These are phyloP conservation scores for Aspergillus hancockii DNA, from an alignment of 495 filamentous ascomycete species.

Conservation along the genomic window DNA sequence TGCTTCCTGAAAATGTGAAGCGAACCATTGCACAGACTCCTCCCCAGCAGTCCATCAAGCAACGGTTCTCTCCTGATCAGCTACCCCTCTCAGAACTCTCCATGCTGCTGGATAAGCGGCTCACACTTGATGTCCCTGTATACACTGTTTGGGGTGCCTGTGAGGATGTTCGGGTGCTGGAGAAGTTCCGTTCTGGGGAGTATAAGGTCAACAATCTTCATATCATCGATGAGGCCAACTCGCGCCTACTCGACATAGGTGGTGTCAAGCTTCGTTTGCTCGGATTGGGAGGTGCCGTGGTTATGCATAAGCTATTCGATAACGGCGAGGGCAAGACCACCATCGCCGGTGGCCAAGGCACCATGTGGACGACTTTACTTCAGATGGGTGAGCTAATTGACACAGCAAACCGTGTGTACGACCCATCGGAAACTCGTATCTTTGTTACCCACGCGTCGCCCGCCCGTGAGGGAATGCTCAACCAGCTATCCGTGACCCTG, in stretches of 20 bases:
- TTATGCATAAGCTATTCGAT: conserved; percentile 99
- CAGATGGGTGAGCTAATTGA: conserved; percentile 99
- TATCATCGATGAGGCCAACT: conserved; percentile 97
- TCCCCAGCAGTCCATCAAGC: conserved; percentile 70
- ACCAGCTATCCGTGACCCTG: conserved; percentile 95
- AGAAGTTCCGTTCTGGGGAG: conserved; percentile 97
- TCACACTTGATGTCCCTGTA: conserved; percentile 91
- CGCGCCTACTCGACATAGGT: conserved; percentile 88
- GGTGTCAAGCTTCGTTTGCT: conserved; percentile 95
- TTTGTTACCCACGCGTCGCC: conserved; percentile 98
- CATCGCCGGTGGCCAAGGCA: conserved; percentile 96
- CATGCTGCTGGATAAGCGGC: conserved; percentile 82
- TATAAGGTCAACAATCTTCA: conserved; percentile 98
- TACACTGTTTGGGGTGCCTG: conserved; percentile 99
- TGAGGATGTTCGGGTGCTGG: conserved; percentile 95
- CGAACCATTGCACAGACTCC: conserved; percentile 73
- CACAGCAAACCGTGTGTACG: conserved; percentile 96
- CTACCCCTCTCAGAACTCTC: conserved; percentile 94
- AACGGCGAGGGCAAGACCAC: conserved; percentile 98
- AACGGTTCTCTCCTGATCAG: conserved; percentile 73
- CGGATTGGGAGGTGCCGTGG: conserved; percentile 92
- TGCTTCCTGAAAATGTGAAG: conserved; percentile 85
- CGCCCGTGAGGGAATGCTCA: conserved; percentile 92
- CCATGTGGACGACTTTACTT: conserved; percentile 98
- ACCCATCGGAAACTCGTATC: conserved; percentile 96